Conservation (phyloP, 768 basidiomycete species). For the Galerina sulciceps region DNA sequence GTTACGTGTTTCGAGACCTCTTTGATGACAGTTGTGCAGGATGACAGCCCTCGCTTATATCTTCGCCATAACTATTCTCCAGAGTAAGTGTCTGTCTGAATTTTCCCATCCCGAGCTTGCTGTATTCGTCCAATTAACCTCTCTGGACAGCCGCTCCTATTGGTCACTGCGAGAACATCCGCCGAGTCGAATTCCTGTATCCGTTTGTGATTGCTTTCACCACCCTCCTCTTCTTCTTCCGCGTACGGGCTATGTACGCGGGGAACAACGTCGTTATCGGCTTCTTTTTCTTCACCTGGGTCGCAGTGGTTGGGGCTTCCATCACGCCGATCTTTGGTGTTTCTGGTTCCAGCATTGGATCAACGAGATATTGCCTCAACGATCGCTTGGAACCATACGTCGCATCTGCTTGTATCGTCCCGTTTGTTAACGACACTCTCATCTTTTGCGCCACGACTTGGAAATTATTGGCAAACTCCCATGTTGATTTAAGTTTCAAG, state of each 20-base stretch:
- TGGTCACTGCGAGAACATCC: slow-evolving; percentile 4
- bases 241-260: slow-evolving; percentile 3
- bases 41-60: slow-evolving; percentile 7
- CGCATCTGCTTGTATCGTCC: slow-evolving; percentile 20
- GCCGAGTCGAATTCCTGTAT: not conserved
- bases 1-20: not conserved
- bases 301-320: slow-evolving; percentile 4
- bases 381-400: slow-evolving; percentile 6
- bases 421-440: slow-evolving; percentile 31
- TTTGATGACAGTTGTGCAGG: not conserved
- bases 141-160: slow-evolving; percentile 1
- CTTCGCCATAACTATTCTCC: slow-evolving; percentile 1
- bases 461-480: slow-evolving; percentile 19
- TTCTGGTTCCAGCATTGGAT: slow-evolving; percentile 20
- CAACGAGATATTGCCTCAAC: slow-evolving; percentile 28
- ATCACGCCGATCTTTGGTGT: slow-evolving; percentile 27
- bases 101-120: not conserved
- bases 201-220: slow-evolving; percentile 3
- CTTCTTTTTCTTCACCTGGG: not conserved
- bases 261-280: not conserved
- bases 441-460: slow-evolving; percentile 39
- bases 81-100: not conserved
- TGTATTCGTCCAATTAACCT: not conserved
- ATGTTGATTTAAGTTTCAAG: slow-evolving; percentile 5
- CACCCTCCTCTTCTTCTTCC: slow-evolving; percentile 10